phyloP scores from a whole-genome alignment of 2,329 filamentous ascomycete species.

The Talaromyces sp. region DNA sequence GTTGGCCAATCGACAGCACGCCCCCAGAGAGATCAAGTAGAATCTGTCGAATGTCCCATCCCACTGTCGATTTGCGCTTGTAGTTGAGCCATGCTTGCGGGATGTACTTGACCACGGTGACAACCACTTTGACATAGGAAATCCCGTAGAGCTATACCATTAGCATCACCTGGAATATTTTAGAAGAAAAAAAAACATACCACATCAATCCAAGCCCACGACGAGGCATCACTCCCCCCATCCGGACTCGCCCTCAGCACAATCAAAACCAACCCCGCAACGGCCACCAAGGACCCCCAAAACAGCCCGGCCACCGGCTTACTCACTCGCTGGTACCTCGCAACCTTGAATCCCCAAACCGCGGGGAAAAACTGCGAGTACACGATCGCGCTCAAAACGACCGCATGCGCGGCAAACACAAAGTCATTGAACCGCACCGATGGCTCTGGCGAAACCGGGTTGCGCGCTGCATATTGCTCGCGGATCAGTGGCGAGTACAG shows the following conservation, averaged over 20 bases:
- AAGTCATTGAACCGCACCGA: constrained; percentile 90
- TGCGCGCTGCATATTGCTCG: constrained; percentile 74
- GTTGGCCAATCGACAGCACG: constrained; percentile 73
- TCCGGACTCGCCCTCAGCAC: constrained; percentile 40
- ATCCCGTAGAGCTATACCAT: constrained; percentile 58
- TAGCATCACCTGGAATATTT: neutral
- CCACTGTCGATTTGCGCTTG: constrained; percentile 74
- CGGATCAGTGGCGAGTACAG: constrained; percentile 75
- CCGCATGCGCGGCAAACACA: constrained; percentile 77
- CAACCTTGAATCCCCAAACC: constrained; percentile 72
- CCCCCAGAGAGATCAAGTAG: constrained; percentile 80
- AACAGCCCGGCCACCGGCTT: constrained; percentile 65
- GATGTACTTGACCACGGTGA: constrained; percentile 89
- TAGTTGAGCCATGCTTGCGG: constrained; percentile 83
- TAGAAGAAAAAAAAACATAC: constrained; percentile 34
- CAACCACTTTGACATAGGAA: constrained; percentile 82
- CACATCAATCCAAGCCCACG: constrained; percentile 63
- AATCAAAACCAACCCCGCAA: constrained; percentile 33
- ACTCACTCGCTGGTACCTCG: constrained; percentile 50
- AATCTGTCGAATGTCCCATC: constrained; percentile 84
- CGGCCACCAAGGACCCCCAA: constrained; percentile 57
- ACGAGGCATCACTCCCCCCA: constrained; percentile 41
- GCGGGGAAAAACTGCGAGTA: constrained; percentile 69
- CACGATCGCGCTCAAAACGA: constrained; percentile 66
- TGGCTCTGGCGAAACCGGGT: constrained; percentile 67